phyloP scores from a whole-genome alignment of 2,329 filamentous ascomycete genomes.

The Colletotrichum liriopes region DNA sequence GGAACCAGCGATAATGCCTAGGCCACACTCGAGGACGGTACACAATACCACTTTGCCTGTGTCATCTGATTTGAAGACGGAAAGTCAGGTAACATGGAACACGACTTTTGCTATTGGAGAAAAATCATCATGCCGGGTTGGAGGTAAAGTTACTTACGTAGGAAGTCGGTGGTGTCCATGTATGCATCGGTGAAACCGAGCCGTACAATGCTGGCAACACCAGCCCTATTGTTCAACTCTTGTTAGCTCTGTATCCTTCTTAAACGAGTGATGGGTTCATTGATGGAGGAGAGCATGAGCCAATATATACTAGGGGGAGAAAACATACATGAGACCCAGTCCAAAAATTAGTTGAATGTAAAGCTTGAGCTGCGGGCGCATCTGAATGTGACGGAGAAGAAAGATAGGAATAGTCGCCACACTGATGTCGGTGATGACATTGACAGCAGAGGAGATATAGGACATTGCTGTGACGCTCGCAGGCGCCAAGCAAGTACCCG shows the following conservation, averaged over 20 bases:
- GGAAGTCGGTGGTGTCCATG: constrained; percentile 13
- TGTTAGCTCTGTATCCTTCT: background rate
- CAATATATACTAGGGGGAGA: background rate
- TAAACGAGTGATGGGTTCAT: background rate
- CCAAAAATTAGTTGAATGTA: constrained; percentile 45
- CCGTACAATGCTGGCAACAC: constrained; percentile 15
- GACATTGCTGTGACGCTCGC: constrained; percentile 47
- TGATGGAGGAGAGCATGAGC: no score
- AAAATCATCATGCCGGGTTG: no score
- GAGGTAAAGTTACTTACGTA: background rate
- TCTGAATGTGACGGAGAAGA: constrained; percentile 48
- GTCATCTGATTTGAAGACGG: background rate
- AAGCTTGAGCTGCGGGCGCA: constrained; percentile 47
- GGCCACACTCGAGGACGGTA: constrained; percentile 47
- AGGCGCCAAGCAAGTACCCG: constrained; percentile 46
- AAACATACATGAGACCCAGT: constrained; percentile 45
- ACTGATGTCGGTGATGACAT: constrained; percentile 50
- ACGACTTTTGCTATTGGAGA: background rate
- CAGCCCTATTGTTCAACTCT: constrained; percentile 2
- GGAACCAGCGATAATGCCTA: constrained; percentile 48
- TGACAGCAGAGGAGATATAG: constrained; percentile 49
- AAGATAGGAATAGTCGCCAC: constrained; percentile 48
- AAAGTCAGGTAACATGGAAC: background rate
- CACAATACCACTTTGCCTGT: constrained; percentile 45
- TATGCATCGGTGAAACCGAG: background rate